These are phyloP conservation scores for Shiraia sp. DNA, from an alignment of 2,329 filamentous ascomycete species.

Conservation along the genomic window DNA sequence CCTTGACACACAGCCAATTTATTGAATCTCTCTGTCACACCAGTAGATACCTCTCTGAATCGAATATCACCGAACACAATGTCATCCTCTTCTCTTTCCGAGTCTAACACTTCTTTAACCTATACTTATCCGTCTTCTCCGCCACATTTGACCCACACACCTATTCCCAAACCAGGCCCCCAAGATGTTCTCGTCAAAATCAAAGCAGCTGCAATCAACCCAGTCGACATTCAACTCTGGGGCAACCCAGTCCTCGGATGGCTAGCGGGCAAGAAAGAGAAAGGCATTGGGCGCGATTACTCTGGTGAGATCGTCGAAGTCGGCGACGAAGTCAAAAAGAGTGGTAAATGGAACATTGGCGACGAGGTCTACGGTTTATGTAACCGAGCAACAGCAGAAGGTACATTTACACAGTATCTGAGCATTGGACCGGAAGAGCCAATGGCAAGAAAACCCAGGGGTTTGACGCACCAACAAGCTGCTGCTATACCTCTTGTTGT, in stretches of 20 bases:
- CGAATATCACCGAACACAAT: background rate
- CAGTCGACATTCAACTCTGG: constrained; percentile 47
- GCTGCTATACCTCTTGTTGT: constrained; percentile 43
- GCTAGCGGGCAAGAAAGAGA: constrained; percentile 29
- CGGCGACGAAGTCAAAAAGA: constrained; percentile 12
- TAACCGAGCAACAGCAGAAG: constrained; percentile 24
- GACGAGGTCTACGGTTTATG: constrained; percentile 32
- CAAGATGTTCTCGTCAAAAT: constrained; percentile 45
- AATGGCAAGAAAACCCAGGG: constrained; percentile 25
- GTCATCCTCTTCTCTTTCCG: constrained; percentile 14
- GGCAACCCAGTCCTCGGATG: constrained; percentile 33
- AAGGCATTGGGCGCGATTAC: constrained; percentile 52
- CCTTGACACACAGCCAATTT: no score
- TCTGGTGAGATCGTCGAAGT: constrained; percentile 47
- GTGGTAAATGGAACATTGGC: constrained; percentile 23
- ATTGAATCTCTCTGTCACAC: no score
- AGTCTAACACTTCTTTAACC: constrained; percentile 30
- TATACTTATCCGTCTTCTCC: constrained; percentile 27
- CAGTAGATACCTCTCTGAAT: no score
- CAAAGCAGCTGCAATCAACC: constrained; percentile 53
- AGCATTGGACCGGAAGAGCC: constrained; percentile 22
- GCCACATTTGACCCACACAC: constrained; percentile 26
- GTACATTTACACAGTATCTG: constrained; percentile 35
- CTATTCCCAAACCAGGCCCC: constrained; percentile 15
- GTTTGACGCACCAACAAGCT: constrained; percentile 24